These are phyloP conservation scores for Acanthamoeba royreba DNA, from an alignment of 208 protist genomes.

Conservation along the genomic window DNA sequence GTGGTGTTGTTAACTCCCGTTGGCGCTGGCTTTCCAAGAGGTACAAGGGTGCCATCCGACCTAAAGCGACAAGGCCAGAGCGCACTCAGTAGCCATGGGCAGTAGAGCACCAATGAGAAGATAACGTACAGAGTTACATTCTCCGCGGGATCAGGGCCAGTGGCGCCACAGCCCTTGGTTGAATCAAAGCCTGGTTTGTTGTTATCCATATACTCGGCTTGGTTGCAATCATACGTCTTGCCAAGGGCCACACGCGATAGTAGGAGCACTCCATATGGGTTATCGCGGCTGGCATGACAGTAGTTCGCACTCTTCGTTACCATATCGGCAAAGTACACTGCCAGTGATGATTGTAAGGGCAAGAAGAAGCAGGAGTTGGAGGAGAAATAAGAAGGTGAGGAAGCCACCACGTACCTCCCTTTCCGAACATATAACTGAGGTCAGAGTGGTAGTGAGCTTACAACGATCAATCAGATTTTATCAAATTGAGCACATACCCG, in stretches of 20 bases:
- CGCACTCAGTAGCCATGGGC: neutral
- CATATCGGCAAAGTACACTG: slow-evolving; percentile 48
- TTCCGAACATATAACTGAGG: too few species aligned
- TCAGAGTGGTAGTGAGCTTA: too few species aligned
- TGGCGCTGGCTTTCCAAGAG: slow-evolving; percentile 46
- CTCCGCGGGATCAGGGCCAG: slow-evolving; percentile 5
- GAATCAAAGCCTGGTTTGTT: slow-evolving; percentile 7
- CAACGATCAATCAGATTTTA: too few species aligned
- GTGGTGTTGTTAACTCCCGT: neutral
- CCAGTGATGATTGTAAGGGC: neutral
- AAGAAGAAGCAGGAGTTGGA: neutral
- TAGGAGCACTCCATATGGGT: slow-evolving; percentile 38
- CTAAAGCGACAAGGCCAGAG: neutral
- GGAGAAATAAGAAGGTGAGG: neutral
- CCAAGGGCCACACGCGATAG: slow-evolving; percentile 59
- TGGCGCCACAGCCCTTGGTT: slow-evolving; percentile 49
- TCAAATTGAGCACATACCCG: slow-evolving; percentile 78
- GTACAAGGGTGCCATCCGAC: slow-evolving; percentile 10
- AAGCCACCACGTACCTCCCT: slow-evolving; percentile 45
- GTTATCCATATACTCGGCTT: slow-evolving; percentile 57
- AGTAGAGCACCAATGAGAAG: too few species aligned
- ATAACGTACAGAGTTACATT: neutral
- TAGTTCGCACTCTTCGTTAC: slow-evolving; percentile 54
- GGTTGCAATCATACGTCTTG: slow-evolving; percentile 43
- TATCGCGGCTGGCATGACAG: slow-evolving; percentile 39